These are phyloP conservation scores for Coniochaeta prunicola DNA, from an alignment of 2,329 filamentous ascomycete genomes.

Conservation along the genomic window DNA sequence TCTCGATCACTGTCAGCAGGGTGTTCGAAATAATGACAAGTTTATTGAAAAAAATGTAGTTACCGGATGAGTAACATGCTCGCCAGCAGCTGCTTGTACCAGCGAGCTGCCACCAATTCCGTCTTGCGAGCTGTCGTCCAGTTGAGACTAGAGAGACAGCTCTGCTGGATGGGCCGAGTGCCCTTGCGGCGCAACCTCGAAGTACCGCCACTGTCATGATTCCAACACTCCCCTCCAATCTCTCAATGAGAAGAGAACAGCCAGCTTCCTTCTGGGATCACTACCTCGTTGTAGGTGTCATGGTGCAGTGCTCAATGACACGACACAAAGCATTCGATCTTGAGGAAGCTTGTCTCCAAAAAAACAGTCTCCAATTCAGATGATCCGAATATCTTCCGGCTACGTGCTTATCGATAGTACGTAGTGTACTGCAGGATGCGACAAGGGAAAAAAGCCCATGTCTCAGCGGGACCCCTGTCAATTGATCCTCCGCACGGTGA, in stretches of 20 bases:
- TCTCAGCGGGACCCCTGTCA: not conserved
- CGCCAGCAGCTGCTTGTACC: not conserved
- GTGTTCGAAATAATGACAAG: not conserved
- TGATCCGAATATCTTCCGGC: not conserved
- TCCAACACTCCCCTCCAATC: not conserved
- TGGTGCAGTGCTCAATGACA: not conserved
- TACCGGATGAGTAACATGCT: slow-evolving; percentile 4
- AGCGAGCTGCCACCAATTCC: not conserved
- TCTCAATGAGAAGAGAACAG: not conserved
- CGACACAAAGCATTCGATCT: not conserved
- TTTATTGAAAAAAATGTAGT: not conserved
- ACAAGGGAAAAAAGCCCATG: too few species aligned
- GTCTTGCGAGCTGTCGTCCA: not conserved
- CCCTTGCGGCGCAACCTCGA: not conserved
- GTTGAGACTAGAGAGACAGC: not conserved
- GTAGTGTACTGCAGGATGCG: too few species aligned
- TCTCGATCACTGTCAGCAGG: not conserved
- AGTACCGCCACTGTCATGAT: not conserved
- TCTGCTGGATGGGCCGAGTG: too few species aligned
- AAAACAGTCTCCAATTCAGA: not conserved
- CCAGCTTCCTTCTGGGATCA: not conserved
- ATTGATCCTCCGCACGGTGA: slow-evolving; percentile 1
- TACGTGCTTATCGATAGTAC: too few species aligned
- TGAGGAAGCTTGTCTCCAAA: not conserved
- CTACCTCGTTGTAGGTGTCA: not conserved